Base-by-base conservation (phyloP, 805 yeast species). In the Saturnispora sekii region DNA sequence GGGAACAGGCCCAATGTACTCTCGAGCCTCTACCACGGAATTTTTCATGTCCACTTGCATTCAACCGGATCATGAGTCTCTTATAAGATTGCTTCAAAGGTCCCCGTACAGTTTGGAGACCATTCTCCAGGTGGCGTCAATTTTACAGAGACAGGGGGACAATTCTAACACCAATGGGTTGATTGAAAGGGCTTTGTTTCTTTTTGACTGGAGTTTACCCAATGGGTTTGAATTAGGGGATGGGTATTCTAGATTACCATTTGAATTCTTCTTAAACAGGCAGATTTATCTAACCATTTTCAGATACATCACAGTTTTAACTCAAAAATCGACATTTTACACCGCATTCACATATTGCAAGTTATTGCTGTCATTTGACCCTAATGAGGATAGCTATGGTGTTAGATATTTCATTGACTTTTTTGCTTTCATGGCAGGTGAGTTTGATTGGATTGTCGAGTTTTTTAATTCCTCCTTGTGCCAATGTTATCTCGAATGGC, bases 301-400 rank as follows among this genome's bases (percentile, higher is more conserved):
- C 66, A 73, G 89, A 51, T 79, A 83, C 55, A 76, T 87, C 46
- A 70, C 73, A 10, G 76, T 76, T 2, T 64, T 88, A 35, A 83
- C 87, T 2, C 87, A 83, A 53, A 74, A 85, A 55, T 84, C 94
- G 4, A 84, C 90, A 1, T 78, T 74, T 55, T 72, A 65, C 47
- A 87, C 96, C 0, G 95, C 95, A 0, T 71, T 84, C 36, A 76
- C 77, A 35, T 87, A 81, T 66, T 75, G 84, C 53, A 86, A 84
- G 58, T 67, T 81, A 5, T 65, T 87, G 40, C 66, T 84, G 50
- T 75, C 88, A 2, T 64, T 88, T 29, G 62, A 61, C 34, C 95
- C 95, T 1, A 71, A 78, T 2, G 84, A 81, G 46, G 96, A 88
- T 65, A 95, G 95, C 1, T 66, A 81, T 43, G 95, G 95, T 17